These are phyloP conservation scores for Trichoderma koningiopsis DNA, from an alignment of 2,329 filamentous ascomycete species.

Conservation along the genomic window DNA sequence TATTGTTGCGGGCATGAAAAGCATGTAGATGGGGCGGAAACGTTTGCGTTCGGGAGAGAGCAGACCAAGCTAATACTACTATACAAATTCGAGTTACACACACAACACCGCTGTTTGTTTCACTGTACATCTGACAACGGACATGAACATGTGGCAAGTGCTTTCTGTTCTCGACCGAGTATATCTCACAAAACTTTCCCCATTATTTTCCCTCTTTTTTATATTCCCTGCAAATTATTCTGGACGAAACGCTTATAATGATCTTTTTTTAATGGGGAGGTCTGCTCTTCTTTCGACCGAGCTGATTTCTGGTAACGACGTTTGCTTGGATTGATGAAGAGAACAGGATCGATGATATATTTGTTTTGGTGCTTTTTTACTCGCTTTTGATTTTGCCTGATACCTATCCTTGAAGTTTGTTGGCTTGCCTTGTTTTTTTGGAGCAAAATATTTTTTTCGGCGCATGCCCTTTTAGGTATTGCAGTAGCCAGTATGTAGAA, in stretches of 20 bases:
- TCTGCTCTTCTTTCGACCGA: conserved; percentile 18
- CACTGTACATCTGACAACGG: conserved; percentile 12
- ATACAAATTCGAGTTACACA: conserved; percentile 34
- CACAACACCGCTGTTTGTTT: conserved; percentile 29
- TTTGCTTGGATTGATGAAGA: conserved; percentile 24
- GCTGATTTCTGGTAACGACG: conserved; percentile 23
- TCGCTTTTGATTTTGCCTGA: conserved; percentile 14
- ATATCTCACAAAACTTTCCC: conserved; percentile 14
- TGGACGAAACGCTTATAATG: conserved; percentile 25
- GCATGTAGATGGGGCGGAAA: conserved; percentile 32
- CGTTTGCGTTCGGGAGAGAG: conserved; percentile 31
- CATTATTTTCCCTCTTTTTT: neutral
- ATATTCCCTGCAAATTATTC: conserved; percentile 4
- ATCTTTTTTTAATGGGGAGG: conserved; percentile 26
- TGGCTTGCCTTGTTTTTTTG: conserved; percentile 11
- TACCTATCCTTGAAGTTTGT: conserved; percentile 14
- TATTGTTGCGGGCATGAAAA: conserved; percentile 31
- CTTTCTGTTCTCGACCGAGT: neutral
- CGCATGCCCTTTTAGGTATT: neutral
- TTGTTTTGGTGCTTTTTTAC: neutral
- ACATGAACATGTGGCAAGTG: neutral
- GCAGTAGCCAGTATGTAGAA: conserved; percentile 5
- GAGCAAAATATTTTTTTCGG: conserved; percentile 7
- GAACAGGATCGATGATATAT: conserved; percentile 19
- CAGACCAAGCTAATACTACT: conserved; percentile 38